Conservation (phyloP, 805 yeast species). For the Yarrowia sp. region DNA sequence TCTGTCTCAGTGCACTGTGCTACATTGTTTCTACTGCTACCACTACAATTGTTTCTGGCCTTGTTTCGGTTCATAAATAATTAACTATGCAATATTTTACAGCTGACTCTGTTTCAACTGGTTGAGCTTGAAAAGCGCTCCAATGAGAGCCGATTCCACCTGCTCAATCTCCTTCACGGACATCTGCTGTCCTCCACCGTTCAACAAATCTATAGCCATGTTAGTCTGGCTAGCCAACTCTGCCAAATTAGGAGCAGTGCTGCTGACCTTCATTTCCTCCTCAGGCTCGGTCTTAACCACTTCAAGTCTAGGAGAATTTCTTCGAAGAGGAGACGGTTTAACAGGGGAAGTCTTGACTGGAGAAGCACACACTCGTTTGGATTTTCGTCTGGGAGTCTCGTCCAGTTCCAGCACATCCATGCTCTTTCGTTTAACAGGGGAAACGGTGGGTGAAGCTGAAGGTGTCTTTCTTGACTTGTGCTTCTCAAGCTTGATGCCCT, state of each 20-base stretch:
- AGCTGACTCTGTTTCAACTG: background rate
- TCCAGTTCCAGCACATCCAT: background rate
- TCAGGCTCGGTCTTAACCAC: background rate
- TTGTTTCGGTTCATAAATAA: background rate
- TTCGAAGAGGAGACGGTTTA: background rate
- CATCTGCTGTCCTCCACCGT: background rate
- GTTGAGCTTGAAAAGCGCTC: constrained; percentile 19
- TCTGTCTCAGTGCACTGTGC: too few species aligned
- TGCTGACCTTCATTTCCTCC: background rate
- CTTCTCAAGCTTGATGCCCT: background rate
- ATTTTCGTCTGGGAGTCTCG: background rate
- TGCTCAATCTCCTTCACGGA: background rate
- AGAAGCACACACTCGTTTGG: background rate
- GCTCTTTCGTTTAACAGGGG: background rate
- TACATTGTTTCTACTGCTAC: too few species aligned
- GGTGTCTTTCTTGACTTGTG: background rate
- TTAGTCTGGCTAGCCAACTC: background rate
- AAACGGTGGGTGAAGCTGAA: background rate
- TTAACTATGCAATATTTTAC: background rate
- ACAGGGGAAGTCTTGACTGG: constrained; percentile 5
- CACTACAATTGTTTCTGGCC: too few species aligned
- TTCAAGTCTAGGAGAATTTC: too few species aligned
- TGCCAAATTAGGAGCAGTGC: background rate
- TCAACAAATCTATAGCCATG: background rate
- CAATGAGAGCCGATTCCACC: constrained; percentile 7